Base-by-base conservation (phyloP, 352 stramenopile species). In the Pythium insidiosum region DNA sequence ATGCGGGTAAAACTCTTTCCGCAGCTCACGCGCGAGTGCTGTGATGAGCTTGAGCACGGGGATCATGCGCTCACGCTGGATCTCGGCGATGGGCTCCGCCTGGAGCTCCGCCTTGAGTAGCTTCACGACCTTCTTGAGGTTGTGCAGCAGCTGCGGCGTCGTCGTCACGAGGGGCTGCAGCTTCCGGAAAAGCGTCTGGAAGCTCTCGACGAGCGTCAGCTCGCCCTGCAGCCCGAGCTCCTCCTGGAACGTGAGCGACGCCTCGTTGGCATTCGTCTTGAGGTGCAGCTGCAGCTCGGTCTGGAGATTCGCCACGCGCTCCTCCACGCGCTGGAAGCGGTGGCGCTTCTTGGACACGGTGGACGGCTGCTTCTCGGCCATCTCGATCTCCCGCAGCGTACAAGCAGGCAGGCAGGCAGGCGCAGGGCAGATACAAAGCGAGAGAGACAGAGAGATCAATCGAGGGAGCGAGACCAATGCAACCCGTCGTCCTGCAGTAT, bases 1-100 rank as follows among this genome's bases (percentile, higher is more conserved):
- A 52, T 89, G 62, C 42, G 82, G 80, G 47, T 93, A 94, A 52
- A 92, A 93, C 59, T 92, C 82, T 35, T 85, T 87, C 37, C 77
- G 75, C 19, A 92, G 61, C 53, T 94, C 82, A 21, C 80, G 69
- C 13, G 79, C 82, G 19, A 94, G 68, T 20, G 80, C 80, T 7
- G 77, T 82, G 43, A 91, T 50, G 19, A 92, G 72, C 60, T 92
- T 92, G 33, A 94, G 70, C 56, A 89, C 58, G 2, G 82, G 73
- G 10, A 78, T 57, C 33, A 92, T 62, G 41, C 73, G 63, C 31
- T 90, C 76, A 5, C 72, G 64, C 59, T 87, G 78, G 26, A 88
- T 69, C n/a, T 85, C 73, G 13, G 49, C 50, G 18, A 72, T 62
- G 3, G 47, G 60, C 31, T 69, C 63, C 10, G 73, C 56, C 45